A percentile compares a stretch with the other conserved stretches of the same genome.
phyloP scores from a whole-genome alignment of 1,139 yeast species.

The Blastobotrys buckinghamii region DNA sequence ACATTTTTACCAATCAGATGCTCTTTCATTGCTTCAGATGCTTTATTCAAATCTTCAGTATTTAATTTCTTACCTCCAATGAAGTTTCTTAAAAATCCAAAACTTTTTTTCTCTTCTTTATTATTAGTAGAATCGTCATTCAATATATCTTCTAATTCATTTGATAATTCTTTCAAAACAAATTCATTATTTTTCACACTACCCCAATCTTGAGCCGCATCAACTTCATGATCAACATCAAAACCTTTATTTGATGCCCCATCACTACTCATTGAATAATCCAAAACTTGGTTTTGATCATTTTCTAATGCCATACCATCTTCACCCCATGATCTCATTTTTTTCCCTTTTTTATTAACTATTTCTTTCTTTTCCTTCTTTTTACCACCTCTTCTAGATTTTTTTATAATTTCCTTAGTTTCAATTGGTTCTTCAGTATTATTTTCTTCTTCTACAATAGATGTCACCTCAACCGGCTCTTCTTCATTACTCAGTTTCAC shows the following conservation, averaged over 20 bases:
- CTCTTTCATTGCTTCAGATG: slow-evolving; percentile 41
- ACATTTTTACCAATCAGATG: slow-evolving; percentile 48
- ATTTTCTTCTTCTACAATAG: slow-evolving; percentile 1
- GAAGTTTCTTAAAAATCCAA: slow-evolving; percentile 50
- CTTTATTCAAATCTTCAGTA: slow-evolving; percentile 40
- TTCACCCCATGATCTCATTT: slow-evolving; percentile 42
- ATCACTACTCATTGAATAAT: slow-evolving; percentile 35
- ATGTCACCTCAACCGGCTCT: slow-evolving; percentile 2
- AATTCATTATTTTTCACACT: slow-evolving; percentile 44
- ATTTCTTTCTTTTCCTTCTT: slow-evolving; percentile 20
- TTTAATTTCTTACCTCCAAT: slow-evolving; percentile 58
- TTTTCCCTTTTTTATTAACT: slow-evolving; percentile 25
- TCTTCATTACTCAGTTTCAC: not conserved
- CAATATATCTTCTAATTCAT: slow-evolving; percentile 42
- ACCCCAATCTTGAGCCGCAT: slow-evolving; percentile 39
- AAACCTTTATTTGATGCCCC: slow-evolving; percentile 26
- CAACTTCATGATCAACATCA: slow-evolving; percentile 37
- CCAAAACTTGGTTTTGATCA: slow-evolving; percentile 36
- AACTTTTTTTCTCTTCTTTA: slow-evolving; percentile 18
- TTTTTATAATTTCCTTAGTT: slow-evolving; percentile 22
- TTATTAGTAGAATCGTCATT: slow-evolving; percentile 16
- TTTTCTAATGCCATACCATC: slow-evolving; percentile 47
- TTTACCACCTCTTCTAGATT: slow-evolving; percentile 23
- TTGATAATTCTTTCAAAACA: slow-evolving; percentile 44
- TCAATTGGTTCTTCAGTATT: slow-evolving; percentile 8